Base-by-base conservation (phyloP, 495 filamentous ascomycete genomes). In the Penicillium cosmopolitanum region DNA sequence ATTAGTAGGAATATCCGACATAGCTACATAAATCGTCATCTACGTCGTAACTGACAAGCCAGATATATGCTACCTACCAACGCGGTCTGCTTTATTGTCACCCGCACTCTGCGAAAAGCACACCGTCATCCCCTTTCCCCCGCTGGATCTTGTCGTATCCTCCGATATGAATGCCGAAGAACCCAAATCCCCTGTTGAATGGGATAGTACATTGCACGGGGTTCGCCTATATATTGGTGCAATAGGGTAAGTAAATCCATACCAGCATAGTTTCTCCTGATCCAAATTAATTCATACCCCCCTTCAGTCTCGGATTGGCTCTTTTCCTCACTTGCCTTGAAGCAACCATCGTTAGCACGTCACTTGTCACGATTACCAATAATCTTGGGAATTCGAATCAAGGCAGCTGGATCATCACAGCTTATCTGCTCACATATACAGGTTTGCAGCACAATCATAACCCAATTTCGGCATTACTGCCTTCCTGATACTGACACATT, bases 251-350 rank as follows among this genome's bases (percentile, higher is more conserved):
- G 36, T 12, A 38, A 38, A 38, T n/a, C 36, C 15, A n/a, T 12
- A 38, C 10, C 36, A 38, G 11, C 8, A n/a, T 38, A 9, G 6
- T 31, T 31, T 6, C 5, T 31, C 5, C 28, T 0, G 6, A 8
- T 31, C 8, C 28, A 31, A 31, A 31, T 31, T 31, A 31, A 31
- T 8, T 31, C 1, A 31, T 1, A 1, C 1, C 6, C 0, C 8
- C 5, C 28, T 16, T 13, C 28, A 87, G 82, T 10, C 69, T 86
- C 43, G 74, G 80, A 13, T 48, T 82, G 5, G 74, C 78, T 40
- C 76, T 87, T 7, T 79, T 87, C 51, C 78, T 87, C 18, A 79
- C 81, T 10, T 82, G 77, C 16, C 63, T 87, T 3, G 86, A 89
- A 60, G 78, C 60, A 23, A 83, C 80, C 3, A 87, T 88, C 51